A percentile compares a stretch with the other conserved stretches of the same genome.
Evolutionary conservation across 2,329 filamentous ascomycete genomes (phyloP).

Genomic region (Fusarium multiceps): DNA sequence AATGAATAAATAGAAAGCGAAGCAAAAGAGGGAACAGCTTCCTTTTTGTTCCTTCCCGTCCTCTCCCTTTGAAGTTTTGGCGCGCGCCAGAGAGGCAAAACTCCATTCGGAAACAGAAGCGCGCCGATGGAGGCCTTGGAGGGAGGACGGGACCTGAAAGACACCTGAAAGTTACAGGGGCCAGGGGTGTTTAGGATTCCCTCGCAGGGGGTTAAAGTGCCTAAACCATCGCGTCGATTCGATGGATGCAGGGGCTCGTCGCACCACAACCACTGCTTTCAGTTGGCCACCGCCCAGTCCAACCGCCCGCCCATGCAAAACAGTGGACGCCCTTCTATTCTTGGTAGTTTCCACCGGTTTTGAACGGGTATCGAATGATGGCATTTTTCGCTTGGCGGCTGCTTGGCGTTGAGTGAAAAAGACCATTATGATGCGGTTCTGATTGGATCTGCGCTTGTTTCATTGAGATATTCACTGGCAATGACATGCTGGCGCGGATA

Average conservation of each 20-base stretch:
- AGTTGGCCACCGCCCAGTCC: slow-evolving; percentile 32
- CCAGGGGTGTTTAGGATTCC: background rate
- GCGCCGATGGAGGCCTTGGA: background rate
- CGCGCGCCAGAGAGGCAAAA: slow-evolving; percentile 30
- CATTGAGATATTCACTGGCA: slow-evolving; percentile 2
- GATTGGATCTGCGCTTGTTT: slow-evolving; percentile 28
- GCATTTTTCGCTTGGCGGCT: slow-evolving; percentile 14
- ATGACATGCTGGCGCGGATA: slow-evolving; percentile 2
- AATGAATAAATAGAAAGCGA: slow-evolving; percentile 1
- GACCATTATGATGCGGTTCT: background rate
- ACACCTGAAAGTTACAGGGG: slow-evolving; percentile 4
- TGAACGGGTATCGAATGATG: slow-evolving; percentile 5
- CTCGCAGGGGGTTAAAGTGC: background rate
- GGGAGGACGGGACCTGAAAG: background rate
- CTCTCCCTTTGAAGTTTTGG: slow-evolving; percentile 14
- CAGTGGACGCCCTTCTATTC: slow-evolving; percentile 29
- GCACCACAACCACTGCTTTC: slow-evolving; percentile 41
- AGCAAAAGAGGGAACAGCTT: background rate
- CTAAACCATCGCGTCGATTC: slow-evolving; percentile 15
- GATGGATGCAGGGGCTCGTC: slow-evolving; percentile 40
- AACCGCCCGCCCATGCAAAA: slow-evolving; percentile 9
- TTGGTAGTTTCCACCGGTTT: slow-evolving; percentile 18
- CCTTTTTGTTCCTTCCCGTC: background rate
- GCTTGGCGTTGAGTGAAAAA: background rate
- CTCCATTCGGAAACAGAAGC: slow-evolving; percentile 10